Evolutionary conservation across 2,329 filamentous ascomycete genomes (phyloP).

Genomic region (Cytospora mali): DNA sequence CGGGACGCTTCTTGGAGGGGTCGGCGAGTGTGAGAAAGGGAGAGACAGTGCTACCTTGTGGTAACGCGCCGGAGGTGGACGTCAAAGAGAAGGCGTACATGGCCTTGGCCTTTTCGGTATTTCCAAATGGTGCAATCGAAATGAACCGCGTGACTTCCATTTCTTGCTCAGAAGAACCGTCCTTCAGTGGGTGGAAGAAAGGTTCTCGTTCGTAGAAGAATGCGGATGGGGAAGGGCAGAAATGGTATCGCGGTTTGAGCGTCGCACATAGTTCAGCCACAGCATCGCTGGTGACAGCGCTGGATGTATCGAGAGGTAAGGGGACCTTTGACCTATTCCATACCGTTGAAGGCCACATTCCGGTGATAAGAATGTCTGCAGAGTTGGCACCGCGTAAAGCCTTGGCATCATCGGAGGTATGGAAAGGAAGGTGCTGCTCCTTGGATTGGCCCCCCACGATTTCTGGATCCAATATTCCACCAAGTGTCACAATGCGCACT

Average conservation of each 20-base stretch:
- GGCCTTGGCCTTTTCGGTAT: slow-evolving; percentile 75
- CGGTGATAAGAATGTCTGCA: slow-evolving; percentile 85
- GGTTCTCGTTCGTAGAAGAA: slow-evolving; percentile 91
- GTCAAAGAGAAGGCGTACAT: slow-evolving; percentile 77
- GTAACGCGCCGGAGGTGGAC: slow-evolving; percentile 62
- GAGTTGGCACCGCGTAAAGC: slow-evolving; percentile 73
- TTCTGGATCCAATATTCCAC: slow-evolving; percentile 68
- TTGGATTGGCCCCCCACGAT: slow-evolving; percentile 65
- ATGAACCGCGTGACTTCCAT: slow-evolving; percentile 82
- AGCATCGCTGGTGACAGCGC: slow-evolving; percentile 61
- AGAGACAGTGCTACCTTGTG: slow-evolving; percentile 72
- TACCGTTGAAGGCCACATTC: slow-evolving; percentile 79
- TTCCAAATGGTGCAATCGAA: slow-evolving; percentile 79
- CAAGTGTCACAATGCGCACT: slow-evolving; percentile 82
- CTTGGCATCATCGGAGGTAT: slow-evolving; percentile 76
- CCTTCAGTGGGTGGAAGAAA: slow-evolving; percentile 69
- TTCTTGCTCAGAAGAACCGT: slow-evolving; percentile 37
- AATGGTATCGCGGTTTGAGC: slow-evolving; percentile 90
- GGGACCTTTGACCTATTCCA: slow-evolving; percentile 67
- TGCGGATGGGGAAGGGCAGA: slow-evolving; percentile 66
- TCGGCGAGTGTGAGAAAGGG: slow-evolving; percentile 59
- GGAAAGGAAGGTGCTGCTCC: slow-evolving; percentile 75
- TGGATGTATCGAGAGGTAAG: slow-evolving; percentile 54
- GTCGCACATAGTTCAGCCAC: slow-evolving; percentile 77
- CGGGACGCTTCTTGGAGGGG: slow-evolving; percentile 60